Base-by-base conservation (phyloP, 1,284 basidiomycete species). In the Puccinia triticina region DNA sequence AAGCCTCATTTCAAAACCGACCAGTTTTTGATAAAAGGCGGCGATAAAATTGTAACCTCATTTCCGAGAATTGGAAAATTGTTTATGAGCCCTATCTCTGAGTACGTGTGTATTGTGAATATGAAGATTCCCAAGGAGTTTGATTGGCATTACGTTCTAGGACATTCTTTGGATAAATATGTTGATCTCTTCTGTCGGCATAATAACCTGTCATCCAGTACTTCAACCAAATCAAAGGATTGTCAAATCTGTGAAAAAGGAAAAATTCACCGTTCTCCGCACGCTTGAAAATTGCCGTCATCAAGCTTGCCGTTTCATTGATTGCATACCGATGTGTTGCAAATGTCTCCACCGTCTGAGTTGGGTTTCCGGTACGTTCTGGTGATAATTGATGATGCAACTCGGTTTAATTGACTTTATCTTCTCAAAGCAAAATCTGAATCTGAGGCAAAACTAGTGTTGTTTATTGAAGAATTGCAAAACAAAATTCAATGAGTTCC, bases 361-460 rank as follows among this genome's bases (percentile, higher is more conserved):
- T 12, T 32, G 5, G 34, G 53, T 11, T 43, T 59, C 14, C 32
- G 40, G 48, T 73, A 81, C n/a, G 48, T 79, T 71, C 12, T 79
- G n/a, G 46, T 34, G 26, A 34, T 71, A 12, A 37, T 79, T n/a
- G 66, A 79, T 50, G 76, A 77, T 61, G 57, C 26, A 12, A 46
- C 57, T 2, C 59, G 46, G 8, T 77, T 32, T 40, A 77, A 77
- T 32, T 4, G 48, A 46, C 29, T 77, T 21, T 77, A 64, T 50
- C 61, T 77, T 2, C 10, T 77, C 0, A 37, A 18, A 12, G 43
- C n/a, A 3, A 69, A 69, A 43, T 74, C 53, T 14, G 53, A 74
- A n/a, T 53, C 26, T 2, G 50, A 53, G 18, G 26, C 3, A 0
- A 57, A 43, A 43, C 10, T 74, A 11, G 23, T 74, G 10, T 29